A percentile compares a stretch with the other conserved stretches of the same genome.
phyloP scores from a whole-genome alignment of 2,329 filamentous ascomycete species.

The Didymosphaeria variabile region DNA sequence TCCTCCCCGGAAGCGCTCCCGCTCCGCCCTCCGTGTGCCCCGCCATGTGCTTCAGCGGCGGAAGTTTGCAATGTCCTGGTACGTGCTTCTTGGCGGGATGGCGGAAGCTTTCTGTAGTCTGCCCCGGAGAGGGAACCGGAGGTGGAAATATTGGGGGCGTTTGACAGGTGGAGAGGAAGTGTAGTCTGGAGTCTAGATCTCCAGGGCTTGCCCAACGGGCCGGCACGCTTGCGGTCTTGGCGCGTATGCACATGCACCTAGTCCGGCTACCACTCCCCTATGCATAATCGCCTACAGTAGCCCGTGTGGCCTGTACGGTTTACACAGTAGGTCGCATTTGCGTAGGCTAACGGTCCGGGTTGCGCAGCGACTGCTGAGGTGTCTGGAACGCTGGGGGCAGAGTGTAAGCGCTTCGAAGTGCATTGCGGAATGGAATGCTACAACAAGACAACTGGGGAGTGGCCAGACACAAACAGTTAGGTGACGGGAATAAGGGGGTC shows the following conservation, averaged over 20 bases:
- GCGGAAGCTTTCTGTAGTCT: neutral
- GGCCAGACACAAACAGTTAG: too few relatives aligned
- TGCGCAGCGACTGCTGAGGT: neutral
- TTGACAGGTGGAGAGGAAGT: slow-evolving; percentile 1
- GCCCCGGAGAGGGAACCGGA: neutral
- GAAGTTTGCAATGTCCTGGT: neutral
- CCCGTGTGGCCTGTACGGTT: neutral
- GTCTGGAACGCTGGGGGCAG: neutral
- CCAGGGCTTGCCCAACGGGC: neutral
- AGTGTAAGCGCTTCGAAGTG: neutral
- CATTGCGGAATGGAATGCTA: neutral
- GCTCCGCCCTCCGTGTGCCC: slow-evolving; percentile 12
- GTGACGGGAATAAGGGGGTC: neutral
- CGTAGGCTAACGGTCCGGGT: neutral
- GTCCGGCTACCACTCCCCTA: neutral
- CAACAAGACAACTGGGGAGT: neutral
- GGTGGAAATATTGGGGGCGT: neutral
- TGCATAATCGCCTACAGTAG: neutral
- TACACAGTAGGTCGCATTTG: neutral
- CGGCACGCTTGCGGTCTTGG: slow-evolving; percentile 8
- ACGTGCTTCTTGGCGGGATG: neutral
- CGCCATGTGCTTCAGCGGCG: slow-evolving; percentile 10
- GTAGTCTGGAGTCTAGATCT: slow-evolving; percentile 9
- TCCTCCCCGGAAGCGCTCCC: slow-evolving; percentile 4
- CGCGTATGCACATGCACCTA: slow-evolving; percentile 4